These are phyloP conservation scores for Pleurostoma richardsiae DNA, from an alignment of 2,329 filamentous ascomycete species.

Conservation along the genomic window DNA sequence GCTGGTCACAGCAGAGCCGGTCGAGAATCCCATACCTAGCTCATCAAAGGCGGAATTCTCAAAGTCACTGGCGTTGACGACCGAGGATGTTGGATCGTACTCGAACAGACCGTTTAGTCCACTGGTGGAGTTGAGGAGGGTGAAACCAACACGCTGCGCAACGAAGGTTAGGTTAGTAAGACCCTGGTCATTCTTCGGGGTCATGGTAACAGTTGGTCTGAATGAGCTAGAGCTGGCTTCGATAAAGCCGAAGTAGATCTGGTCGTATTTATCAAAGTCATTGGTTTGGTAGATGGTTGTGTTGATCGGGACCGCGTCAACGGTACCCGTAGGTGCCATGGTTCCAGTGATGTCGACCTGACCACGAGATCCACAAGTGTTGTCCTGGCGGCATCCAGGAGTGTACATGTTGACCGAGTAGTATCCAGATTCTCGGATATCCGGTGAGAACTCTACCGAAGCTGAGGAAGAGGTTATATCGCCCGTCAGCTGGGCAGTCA, in stretches of 20 bases:
- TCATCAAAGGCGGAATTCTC: conserved; percentile 69
- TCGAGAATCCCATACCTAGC: conserved; percentile 65
- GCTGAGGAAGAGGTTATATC: conserved; percentile 53
- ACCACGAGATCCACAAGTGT: conserved; percentile 70
- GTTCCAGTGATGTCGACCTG: conserved; percentile 75
- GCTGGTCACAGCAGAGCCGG: conserved; percentile 63
- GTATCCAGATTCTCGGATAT: conserved; percentile 83
- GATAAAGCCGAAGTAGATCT: conserved; percentile 80
- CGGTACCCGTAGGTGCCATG: conserved; percentile 47
- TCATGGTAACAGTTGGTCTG: conserved; percentile 73
- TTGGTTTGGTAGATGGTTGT: conserved; percentile 82
- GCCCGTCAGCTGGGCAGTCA: conserved; percentile 60
- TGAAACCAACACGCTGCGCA: conserved; percentile 83
- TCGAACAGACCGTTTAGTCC: conserved; percentile 89
- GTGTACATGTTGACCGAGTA: conserved; percentile 91
- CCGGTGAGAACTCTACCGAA: conserved; percentile 73
- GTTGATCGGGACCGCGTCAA: conserved; percentile 41
- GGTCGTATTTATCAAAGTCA: conserved; percentile 93
- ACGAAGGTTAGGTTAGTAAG: conserved; percentile 68
- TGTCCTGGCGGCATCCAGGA: conserved; percentile 80
- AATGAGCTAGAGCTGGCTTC: conserved; percentile 71
- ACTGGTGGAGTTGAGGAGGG: conserved; percentile 65
- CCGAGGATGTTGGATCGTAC: conserved; percentile 63
- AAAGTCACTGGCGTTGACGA: conserved; percentile 57
- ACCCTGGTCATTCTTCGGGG: conserved; percentile 60